phyloP scores from a whole-genome alignment of 345 rosid species.

The Kernera saxatilis region DNA sequence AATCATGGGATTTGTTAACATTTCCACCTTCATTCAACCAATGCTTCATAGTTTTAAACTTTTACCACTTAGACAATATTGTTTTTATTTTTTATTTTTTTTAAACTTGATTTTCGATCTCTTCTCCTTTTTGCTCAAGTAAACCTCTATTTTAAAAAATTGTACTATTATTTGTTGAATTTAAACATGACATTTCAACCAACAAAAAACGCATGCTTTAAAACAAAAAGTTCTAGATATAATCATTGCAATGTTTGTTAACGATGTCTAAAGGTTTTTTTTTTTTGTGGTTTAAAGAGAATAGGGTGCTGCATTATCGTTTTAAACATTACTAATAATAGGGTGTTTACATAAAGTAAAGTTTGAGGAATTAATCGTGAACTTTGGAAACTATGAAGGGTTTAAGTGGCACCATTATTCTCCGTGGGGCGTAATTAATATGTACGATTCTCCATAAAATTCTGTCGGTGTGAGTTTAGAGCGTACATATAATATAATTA shows the following conservation, averaged over 20 bases:
- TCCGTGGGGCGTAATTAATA: conserved; percentile 12
- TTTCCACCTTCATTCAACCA: neutral
- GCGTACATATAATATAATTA: neutral
- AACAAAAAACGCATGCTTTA: neutral
- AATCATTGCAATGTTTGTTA: neutral
- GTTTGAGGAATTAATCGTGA: neutral
- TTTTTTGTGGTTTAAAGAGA: too few species aligned
- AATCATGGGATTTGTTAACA: neutral
- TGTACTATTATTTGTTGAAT: neutral
- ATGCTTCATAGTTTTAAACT: neutral
- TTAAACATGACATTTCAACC: neutral
- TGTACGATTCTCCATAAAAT: neutral
- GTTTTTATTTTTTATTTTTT: neutral
- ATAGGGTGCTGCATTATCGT: too few species aligned
- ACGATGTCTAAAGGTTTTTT: too few species aligned
- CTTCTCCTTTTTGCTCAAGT: neutral
- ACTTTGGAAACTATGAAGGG: neutral
- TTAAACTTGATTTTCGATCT: neutral
- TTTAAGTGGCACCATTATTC: conserved; percentile 1
- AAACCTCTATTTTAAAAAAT: neutral
- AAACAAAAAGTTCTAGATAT: neutral
- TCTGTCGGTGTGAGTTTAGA: conserved; percentile 20
- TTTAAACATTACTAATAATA: too few species aligned
- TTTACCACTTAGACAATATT: neutral
- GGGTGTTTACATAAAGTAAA: neutral